Evolutionary conservation across 495 filamentous ascomycete genomes (phyloP).

Genomic region (Mytilinidion resinicola): DNA sequence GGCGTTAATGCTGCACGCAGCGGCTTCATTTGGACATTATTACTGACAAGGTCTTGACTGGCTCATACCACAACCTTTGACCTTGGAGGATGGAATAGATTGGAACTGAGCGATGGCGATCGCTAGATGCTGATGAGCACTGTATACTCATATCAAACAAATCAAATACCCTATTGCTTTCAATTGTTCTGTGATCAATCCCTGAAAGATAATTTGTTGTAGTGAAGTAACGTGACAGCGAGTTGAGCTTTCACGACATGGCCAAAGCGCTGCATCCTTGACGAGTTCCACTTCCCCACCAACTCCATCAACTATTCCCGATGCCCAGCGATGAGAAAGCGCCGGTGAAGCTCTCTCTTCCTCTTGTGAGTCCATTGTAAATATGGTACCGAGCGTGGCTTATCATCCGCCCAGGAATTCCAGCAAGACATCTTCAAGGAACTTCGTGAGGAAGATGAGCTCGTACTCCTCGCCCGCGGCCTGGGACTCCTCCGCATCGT

Average conservation of each 20-base stretch:
- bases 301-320: slow-evolving; percentile 6
- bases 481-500: slow-evolving; percentile 84
- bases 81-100: no score
- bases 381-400: not conserved
- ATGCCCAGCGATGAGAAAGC: slow-evolving; percentile 36
- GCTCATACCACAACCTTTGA: no score
- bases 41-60: no score
- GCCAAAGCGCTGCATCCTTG: not conserved
- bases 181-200: no score
- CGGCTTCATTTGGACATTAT: no score
- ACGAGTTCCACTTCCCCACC: not conserved
- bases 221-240: not conserved
- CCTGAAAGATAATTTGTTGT: no score
- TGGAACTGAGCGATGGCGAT: no score
- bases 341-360: slow-evolving; percentile 87
- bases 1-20: no score
- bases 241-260: not conserved
- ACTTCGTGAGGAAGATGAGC: slow-evolving; percentile 84
- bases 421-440: slow-evolving; percentile 87
- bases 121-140: no score
- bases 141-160: no score
- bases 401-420: slow-evolving; percentile 24
- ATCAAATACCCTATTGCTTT: no score
- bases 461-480: slow-evolving; percentile 84
- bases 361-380: slow-evolving; percentile 55